These are phyloP conservation scores for Sporisorium exsertum DNA, from an alignment of 1,284 basidiomycete species.

Conservation along the genomic window DNA sequence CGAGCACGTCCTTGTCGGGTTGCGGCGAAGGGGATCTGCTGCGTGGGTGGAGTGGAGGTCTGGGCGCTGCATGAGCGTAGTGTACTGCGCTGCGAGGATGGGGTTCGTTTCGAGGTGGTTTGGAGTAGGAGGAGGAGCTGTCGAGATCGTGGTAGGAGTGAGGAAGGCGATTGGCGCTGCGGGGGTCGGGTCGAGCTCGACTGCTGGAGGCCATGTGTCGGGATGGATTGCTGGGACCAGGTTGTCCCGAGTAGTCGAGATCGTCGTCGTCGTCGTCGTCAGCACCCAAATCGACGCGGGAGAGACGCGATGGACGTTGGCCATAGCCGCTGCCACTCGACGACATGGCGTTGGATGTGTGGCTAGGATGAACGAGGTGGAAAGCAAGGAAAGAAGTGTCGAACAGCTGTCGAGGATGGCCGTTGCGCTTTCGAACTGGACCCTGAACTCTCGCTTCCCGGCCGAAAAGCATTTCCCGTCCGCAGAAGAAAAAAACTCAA, in stretches of 20 bases:
- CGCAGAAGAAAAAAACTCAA: background rate
- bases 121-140: background rate
- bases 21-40: slow-evolving; percentile 24
- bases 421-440: slow-evolving; percentile 2
- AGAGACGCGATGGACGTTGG: slow-evolving; percentile 13
- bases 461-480: slow-evolving; percentile 2
- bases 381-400: background rate
- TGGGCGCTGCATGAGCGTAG: background rate
- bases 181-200: slow-evolving; percentile 7
- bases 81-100: background rate
- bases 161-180: background rate
- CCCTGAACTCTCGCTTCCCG: slow-evolving; percentile 4
- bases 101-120: background rate
- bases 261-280: slow-evolving; percentile 26
- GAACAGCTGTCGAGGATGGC: slow-evolving; percentile 8
- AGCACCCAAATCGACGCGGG: slow-evolving; percentile 22
- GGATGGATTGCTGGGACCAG: slow-evolving; percentile 30
- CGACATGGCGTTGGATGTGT: slow-evolving; percentile 8
- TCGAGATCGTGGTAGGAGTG: background rate
- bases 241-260: slow-evolving; percentile 37
- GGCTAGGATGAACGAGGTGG: background rate
- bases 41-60: background rate
- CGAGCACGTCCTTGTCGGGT: slow-evolving; percentile 41
- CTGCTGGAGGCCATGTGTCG: slow-evolving; percentile 13
- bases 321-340: background rate